These are phyloP conservation scores for Fistulifera pelliculosa DNA, from an alignment of 108 stramenopile genomes.

Conservation along the genomic window DNA sequence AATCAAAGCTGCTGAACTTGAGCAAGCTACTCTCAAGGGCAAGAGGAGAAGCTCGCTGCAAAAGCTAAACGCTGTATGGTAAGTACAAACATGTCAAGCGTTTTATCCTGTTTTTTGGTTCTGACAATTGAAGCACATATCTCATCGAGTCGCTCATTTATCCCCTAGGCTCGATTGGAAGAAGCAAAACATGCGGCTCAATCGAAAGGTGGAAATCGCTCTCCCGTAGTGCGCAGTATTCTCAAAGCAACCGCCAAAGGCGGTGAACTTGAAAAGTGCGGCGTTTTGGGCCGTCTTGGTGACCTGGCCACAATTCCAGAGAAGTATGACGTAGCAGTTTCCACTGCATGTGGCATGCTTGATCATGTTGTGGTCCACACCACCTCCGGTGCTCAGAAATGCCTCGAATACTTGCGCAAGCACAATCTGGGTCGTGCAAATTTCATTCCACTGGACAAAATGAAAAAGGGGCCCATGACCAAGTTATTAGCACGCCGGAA, in stretches of 20 bases:
- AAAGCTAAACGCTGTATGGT: conserved; percentile 47
- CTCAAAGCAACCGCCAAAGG: conserved; percentile 78
- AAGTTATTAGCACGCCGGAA: conserved; percentile 78
- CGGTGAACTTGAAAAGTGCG: conserved; percentile 71
- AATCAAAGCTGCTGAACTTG: conserved; percentile 38
- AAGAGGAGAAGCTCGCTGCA: conserved; percentile 43
- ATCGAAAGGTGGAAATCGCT: conserved; percentile 35
- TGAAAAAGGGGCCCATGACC: conserved; percentile 87
- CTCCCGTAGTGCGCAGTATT: conserved; percentile 67
- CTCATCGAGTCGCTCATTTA: conserved; percentile 2
- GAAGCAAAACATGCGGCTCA: conserved; percentile 67
- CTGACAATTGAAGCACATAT: too few relatives aligned
- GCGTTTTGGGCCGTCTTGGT: conserved; percentile 93
- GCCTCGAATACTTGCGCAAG: conserved; percentile 85
- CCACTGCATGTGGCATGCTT: conserved; percentile 89
- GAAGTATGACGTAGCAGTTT: conserved; percentile 95
- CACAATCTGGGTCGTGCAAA: conserved; percentile 91
- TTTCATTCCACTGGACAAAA: conserved; percentile 92
- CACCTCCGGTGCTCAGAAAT: conserved; percentile 88
- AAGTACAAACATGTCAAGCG: conserved; percentile 29
- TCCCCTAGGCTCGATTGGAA: conserved; percentile 52
- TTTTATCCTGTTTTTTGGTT: too few relatives aligned
- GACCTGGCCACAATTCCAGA: conserved; percentile 87
- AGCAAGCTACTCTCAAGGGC: conserved; percentile 38
- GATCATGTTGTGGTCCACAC: conserved; percentile 96